These are phyloP conservation scores for Lolium perenne DNA, from an alignment of 176 grass and related monocot genomes.

Conservation along the genomic window DNA sequence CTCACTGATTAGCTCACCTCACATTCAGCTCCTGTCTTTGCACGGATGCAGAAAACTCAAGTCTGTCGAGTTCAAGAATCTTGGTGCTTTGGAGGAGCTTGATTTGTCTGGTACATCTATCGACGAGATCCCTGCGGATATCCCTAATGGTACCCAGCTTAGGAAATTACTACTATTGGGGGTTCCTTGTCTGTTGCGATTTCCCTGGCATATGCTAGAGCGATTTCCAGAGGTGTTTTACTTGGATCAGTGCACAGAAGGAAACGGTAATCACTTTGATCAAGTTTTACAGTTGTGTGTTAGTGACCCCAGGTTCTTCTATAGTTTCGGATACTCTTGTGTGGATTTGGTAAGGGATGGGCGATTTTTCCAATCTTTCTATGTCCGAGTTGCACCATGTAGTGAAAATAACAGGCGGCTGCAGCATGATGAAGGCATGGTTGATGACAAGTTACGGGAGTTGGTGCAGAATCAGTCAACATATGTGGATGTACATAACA, in stretches of 20 bases:
- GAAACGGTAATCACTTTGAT: not conserved
- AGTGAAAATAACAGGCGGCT: not conserved
- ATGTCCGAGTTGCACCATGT: conserved; percentile 10
- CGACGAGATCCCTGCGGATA: not conserved
- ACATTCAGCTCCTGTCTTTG: not conserved
- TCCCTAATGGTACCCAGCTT: conserved; percentile 6
- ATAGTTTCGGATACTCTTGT: rapidly evolving
- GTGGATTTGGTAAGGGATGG: rapidly evolving
- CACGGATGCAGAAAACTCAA: not conserved
- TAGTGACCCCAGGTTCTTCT: conserved; percentile 2
- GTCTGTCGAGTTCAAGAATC: not conserved
- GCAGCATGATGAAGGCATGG: not conserved
- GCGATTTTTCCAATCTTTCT: not conserved
- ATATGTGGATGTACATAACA: not conserved
- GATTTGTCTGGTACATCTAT: conserved; percentile 11
- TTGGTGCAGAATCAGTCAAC: not conserved
- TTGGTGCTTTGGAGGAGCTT: conserved; percentile 25
- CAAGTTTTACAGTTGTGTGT: not conserved
- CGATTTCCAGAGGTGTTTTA: not conserved
- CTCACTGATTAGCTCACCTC: not conserved
- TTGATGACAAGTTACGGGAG: not conserved
- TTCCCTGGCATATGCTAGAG: conserved; percentile 30
- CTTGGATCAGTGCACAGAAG: not conserved
- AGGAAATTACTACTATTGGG: not conserved
- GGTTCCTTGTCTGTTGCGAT: not conserved